Evolutionary conservation across 257 asterid genomes (phyloP), one percentile per base, ranked within the genome.

Genomic region (Solanum pennellii): DNA sequence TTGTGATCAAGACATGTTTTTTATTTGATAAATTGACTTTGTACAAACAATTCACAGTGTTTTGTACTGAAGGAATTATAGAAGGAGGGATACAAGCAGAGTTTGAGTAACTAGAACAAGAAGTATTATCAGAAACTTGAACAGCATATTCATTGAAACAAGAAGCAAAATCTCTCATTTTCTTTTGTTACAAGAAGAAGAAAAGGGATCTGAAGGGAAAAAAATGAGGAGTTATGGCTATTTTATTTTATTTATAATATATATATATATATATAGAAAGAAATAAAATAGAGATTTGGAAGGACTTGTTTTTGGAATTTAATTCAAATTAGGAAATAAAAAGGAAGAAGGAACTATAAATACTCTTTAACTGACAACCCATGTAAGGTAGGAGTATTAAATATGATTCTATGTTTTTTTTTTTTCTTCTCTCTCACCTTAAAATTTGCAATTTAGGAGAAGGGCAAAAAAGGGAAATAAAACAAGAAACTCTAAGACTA

Each of bases 131-230:
- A 16, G 98, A 92, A 39, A 96, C 92, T 84, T 92, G 93, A 10
- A 93, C 92, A 25, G 98, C 94, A 82, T 96, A 89, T 65, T 96
- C 99, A 86, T 92, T 93, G 72, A 92, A 92, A 73, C 97, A 96
- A 45, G 96, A 89, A 25, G 94, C 91, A 3, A 96, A 91, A 45
- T 94, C 96, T 89, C 96, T 94, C 98, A 94, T 96, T 82, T 16
- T 52, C 2, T 4, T 12, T 52, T 52, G 18, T 52, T 49, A 49
- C 16, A 49, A 45, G 16, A 80, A 21, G 41, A 27, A n/a, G 10
- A 29, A 37, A 29, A 56, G 7, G 20, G 45, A 69, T 45, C 75
- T 86, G 80, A 73, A 65, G 35, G 42, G 6, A 35, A 37, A 37
- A 33, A 37, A 72, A 33, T 33, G 7, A 20, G 45, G 15, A 72